Base-by-base conservation (phyloP, 2,329 filamentous ascomycete genomes). In the Rhynchosporium agropyri region DNA sequence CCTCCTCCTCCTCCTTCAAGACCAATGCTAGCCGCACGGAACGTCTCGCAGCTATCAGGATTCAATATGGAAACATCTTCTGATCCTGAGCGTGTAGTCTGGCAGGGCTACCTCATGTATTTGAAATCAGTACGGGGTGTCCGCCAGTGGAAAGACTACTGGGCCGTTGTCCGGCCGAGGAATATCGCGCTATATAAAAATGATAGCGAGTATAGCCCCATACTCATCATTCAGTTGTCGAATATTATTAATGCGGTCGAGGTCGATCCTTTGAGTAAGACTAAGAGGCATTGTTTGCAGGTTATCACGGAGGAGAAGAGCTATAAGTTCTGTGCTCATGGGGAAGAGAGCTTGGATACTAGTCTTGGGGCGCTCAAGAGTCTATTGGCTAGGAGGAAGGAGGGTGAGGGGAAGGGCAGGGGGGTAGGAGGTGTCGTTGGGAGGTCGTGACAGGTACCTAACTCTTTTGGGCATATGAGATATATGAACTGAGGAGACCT, bases 281-380 rank as follows among this genome's bases (percentile, higher is more conserved):
- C 87, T 69, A 97, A 97, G 79, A 84, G 83, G 53, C 87, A 90
- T 74, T 98, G 95, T 76, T 82, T 98, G 74, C 94, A 98, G 76
- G 84, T 98, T 71, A 97, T 99, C 72, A 91, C 90, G 42, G 94
- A 97, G 71, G 94, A 98, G 74, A 95, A 92, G 77, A 90, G 84
- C 61, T 91, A 89, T 70, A 84, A 88, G 36, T 89, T 95, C 68
- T 91, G 89, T 73, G 86, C 92, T 0, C 81, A 85, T 26, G 87
- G 91, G 71, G 95, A 99, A 75, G 92, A 97, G 71, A 82, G 84
- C 1, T 79, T 98, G 62, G 87, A 93, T 45, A 89, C 89, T 68
- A 96, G 92, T 79, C 81, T 99, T 0, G 95, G 94, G 2, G 91
- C 92, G 0, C 87, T 97, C 78, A 98, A 98, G 79, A 97, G 92